Evolutionary conservation across 352 stramenopile species (phyloP), one percentile per base, ranked within the genome.

Genomic region (Phytophthora megakarya): DNA sequence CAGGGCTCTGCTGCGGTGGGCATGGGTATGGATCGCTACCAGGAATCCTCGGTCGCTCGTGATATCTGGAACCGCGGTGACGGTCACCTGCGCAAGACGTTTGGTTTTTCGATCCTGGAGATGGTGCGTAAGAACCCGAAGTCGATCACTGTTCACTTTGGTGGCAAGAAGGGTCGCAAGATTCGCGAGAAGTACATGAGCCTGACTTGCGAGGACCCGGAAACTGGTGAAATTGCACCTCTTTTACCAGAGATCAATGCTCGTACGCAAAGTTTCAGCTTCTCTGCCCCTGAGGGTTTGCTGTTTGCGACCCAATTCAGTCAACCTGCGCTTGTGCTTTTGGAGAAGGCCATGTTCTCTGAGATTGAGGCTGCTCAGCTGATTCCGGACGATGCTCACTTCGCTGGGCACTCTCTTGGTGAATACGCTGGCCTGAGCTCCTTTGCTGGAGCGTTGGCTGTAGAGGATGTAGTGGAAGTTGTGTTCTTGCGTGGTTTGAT

Each of bases 11-110:
- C 86, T 25, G 73, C 83, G 13, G 75, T 92, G 4, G 86, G 86
- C 18, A 95, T 97, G 87, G 89, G 89, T 32, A 97, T 97, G 89
- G 84, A 95, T n/a, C 83, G 81, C 2, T 96, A 96, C 62, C 72
- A 85, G 51, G 74, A 84, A 33, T 94, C 84, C 5, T 32, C 66
- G 0, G 66, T 90, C 21, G 87, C 86, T 18, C 85, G 86, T 26
- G 79, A 89, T 5, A 80, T 95, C 43, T 97, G 89, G 89, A 75
- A 97, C 61, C 74, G 75, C 51, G 89, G 87, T 49, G 85, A 97
- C 44, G 35, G 43, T 30, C 84, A 96, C 52, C 63, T 97, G 26
- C 70, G 67, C 30, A 65, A 78, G 12, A 92, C 73, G 9, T 97
- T 94, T 57, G 89, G 89, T 32, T 96, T 97, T 50, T 95, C 86